Evolutionary conservation across 2,329 filamentous ascomycete genomes (phyloP), one percentile per base, ranked within the genome.

Genomic region (Botrytis fragariae): DNA sequence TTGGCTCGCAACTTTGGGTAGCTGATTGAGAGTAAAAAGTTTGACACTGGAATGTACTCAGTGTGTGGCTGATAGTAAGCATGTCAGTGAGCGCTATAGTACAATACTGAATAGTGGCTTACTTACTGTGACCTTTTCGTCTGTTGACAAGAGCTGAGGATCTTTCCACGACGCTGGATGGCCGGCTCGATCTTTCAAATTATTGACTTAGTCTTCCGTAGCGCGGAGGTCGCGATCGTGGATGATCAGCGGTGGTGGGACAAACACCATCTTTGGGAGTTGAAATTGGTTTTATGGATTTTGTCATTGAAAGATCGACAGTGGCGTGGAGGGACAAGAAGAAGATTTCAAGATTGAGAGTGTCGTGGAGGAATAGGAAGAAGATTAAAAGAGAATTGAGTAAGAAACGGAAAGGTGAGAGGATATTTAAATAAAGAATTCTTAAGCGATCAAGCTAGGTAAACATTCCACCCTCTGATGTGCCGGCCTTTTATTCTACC

Each of bases 321-420:
- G 48, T 6, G n/a, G n/a, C n/a, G n/a, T n/a, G 48, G 22, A 25
- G 4, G 2, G 2, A 14, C 14, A 51, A 25, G 22, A 51, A 12
- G 4, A n/a, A n/a, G 22, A 51, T 3, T 14, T n/a, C 1, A 5
- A n/a, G 22, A 14, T 0, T 0, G 4, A 3, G n/a, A 16, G 0
- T n/a, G 25, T 16, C 16, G 14, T 51, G 12, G 48, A 51, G 12
- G 6, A 51, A n/a, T 6, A 51, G 12, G 0, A n/a, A n/a, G 25
- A 3, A 51, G 0, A 7, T 51, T 6, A 2, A 12, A 48, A 7
- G 14, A 51, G 48, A 51, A 51, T n/a, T 14, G 25, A 51, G 48
- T 14, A 51, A n/a, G 10, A 48, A 45, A 48, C 9, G 45, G 45
- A 48, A 48, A 25, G 22, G 20, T 25, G 22, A 48, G 45, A 25